phyloP scores from a whole-genome alignment of 177 flowering plant species.

The Vitis hybrid region DNA sequence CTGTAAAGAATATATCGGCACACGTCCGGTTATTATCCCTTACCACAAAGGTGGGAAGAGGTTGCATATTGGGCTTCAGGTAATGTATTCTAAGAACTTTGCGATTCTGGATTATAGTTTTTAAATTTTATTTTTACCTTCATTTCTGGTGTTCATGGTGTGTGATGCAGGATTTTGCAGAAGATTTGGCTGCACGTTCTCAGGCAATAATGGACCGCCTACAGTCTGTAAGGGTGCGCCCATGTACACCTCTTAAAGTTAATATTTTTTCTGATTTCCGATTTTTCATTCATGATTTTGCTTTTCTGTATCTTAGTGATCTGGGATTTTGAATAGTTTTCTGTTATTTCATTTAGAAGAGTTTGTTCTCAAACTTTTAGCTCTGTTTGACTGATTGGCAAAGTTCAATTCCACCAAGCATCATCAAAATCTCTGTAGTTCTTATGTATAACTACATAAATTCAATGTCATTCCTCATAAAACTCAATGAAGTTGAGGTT shows the following conservation, averaged over 20 bases:
- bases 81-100: constrained; percentile 17
- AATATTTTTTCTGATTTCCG: not conserved
- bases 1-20: constrained; percentile 66
- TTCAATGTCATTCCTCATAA: no score
- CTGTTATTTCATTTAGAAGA: no score
- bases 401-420: no score
- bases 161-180: constrained; percentile 71
- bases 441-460: no score
- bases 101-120: not conserved
- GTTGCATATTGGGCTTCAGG: constrained; percentile 90
- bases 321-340: no score
- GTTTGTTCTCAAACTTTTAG: no score
- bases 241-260: not conserved
- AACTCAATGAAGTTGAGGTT: no score
- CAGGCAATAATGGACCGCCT: constrained; percentile 52
- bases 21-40: constrained; percentile 86
- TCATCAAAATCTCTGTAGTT: no score
- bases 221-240: constrained; percentile 56
- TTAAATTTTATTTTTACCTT: not conserved
- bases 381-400: no score
- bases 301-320: not conserved
- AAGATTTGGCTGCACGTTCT: constrained; percentile 73
- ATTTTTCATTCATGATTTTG: not conserved
- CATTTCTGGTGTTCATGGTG: constrained; percentile 4
- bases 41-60: constrained; percentile 96